Evolutionary conservation across 768 basidiomycete species (phyloP), one percentile per base, ranked within the genome.

Genomic region (Terana coerulea): DNA sequence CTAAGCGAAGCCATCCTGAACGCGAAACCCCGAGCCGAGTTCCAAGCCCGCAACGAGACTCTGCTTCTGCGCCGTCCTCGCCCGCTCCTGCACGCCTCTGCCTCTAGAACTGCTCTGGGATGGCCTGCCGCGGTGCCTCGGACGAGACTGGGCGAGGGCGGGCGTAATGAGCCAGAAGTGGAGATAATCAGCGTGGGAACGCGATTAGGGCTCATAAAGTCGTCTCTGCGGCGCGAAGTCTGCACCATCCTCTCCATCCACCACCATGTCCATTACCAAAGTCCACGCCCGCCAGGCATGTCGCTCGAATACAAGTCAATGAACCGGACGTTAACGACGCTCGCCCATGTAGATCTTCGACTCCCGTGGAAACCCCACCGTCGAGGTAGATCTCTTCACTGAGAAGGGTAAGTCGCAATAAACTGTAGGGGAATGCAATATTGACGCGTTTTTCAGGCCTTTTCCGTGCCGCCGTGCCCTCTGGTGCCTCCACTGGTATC

Each of bases 311-410:
- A n/a, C n/a, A n/a, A n/a, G n/a, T n/a, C n/a, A n/a, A n/a, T n/a
- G 14, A 11, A 19, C 35, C 25, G 22, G 26, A 14, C 15, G 19
- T 36, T 29, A 36, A 34, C 52, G 29, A 39, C 22, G 17, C 45
- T 15, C 19, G 41, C 31, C 47, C 47, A 36, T 44, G 24, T 64
- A 98, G 95, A 95, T 98, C 84, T 98, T 97, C 71, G 95, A 98
- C 80, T 98, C 94, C 67, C 92, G 95, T 67, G 95, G 94, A 63
- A 94, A 98, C 81, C 93, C 91, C 64, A 95, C 94, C 64, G 91
- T 97, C 67, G 94, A 93, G 74, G 91, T 93, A 68, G 91, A 95
- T 69, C 74, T 95, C 64, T 67, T 79, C 80, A 98, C 95, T 55
- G 79, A 66, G 35, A 92, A 93, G 79, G 94, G 93, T 90, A 64